These are phyloP conservation scores for Leishmania turanica DNA, from an alignment of 208 protist species.

Conservation along the genomic window DNA sequence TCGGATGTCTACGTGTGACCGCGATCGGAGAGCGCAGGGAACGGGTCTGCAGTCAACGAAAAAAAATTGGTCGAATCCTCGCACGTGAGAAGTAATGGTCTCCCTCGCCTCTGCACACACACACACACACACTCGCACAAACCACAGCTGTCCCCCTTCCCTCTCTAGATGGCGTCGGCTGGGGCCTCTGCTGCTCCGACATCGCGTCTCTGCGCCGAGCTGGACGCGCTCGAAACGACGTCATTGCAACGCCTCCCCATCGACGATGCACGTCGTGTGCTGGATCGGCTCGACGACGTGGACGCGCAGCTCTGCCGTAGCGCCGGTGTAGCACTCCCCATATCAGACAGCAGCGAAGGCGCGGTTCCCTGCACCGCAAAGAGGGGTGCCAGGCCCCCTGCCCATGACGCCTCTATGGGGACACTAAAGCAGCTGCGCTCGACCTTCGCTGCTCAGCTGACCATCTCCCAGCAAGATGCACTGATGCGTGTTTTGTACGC, in stretches of 20 bases:
- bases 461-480: slow-evolving; percentile 14
- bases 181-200: not conserved
- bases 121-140: too few species aligned
- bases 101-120: too few species aligned
- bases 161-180: not conserved
- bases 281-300: not conserved
- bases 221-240: slow-evolving; percentile 6
- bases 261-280: not conserved
- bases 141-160: not conserved
- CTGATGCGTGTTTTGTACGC: slow-evolving; percentile 26
- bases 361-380: not conserved
- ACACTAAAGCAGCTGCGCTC: not conserved
- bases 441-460: not conserved
- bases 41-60: too few species aligned
- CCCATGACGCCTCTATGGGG: not conserved
- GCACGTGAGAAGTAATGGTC: too few species aligned
- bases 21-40: too few species aligned
- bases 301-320: not conserved
- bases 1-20: too few species aligned
- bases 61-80: too few species aligned
- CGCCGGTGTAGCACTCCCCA: not conserved
- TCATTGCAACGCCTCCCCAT: not conserved
- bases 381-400: not conserved
- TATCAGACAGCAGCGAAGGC: not conserved
- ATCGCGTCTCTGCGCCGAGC: not conserved